These are phyloP conservation scores for Aureobasidium melanogenum DNA, from an alignment of 2,329 filamentous ascomycete species.

Conservation along the genomic window DNA sequence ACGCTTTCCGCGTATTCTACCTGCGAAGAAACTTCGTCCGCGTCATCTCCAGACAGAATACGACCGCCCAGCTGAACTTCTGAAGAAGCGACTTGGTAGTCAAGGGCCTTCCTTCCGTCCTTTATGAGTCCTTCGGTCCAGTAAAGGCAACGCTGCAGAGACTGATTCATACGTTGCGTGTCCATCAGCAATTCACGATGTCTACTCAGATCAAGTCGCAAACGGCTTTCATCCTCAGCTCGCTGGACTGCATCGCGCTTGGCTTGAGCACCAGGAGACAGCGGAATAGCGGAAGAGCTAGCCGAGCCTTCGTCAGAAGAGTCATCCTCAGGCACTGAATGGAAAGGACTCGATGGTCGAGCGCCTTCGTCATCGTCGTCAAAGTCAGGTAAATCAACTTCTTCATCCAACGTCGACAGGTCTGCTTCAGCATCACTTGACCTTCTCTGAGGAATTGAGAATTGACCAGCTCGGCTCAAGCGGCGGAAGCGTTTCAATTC, in stretches of 20 bases:
- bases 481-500: conserved; percentile 80
- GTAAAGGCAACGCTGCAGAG: conserved; percentile 76
- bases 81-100: conserved; percentile 67
- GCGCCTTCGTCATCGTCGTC: conserved; percentile 25
- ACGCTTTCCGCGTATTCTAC: conserved; percentile 21
- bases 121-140: conserved; percentile 87
- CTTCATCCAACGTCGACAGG: conserved; percentile 19
- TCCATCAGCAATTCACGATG: conserved; percentile 84
- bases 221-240: conserved; percentile 68
- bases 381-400: conserved; percentile 28
- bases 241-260: conserved; percentile 44
- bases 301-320: conserved; percentile 25
- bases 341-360: conserved; percentile 17
- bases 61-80: conserved; percentile 77
- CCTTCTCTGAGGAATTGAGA: conserved; percentile 45
- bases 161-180: conserved; percentile 92
- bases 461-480: conserved; percentile 69
- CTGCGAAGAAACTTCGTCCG: conserved; percentile 29
- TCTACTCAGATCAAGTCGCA: conserved; percentile 77
- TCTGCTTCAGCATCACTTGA: background rate
- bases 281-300: conserved; percentile 21
- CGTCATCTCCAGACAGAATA: conserved; percentile 58
- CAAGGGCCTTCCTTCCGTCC: conserved; percentile 78
- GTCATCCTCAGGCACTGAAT: conserved; percentile 11
- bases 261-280: conserved; percentile 29